phyloP scores from a whole-genome alignment of 257 asterid genomes.

The Ilex aquifolium region DNA sequence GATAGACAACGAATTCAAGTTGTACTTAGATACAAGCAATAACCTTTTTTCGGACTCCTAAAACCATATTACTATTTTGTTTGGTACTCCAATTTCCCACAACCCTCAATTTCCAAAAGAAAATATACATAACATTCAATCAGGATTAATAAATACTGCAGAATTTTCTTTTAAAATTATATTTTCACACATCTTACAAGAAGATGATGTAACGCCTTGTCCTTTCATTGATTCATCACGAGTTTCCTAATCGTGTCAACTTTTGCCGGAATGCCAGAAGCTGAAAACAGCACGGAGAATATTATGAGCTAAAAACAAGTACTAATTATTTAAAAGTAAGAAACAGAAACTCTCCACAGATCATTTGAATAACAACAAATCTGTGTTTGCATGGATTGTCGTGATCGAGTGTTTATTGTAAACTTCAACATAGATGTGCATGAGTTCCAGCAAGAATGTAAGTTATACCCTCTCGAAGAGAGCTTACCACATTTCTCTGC shows the following conservation, averaged over 20 bases:
- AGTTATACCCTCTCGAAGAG: not conserved
- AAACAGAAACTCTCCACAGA: not conserved
- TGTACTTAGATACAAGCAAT: too few relatives aligned
- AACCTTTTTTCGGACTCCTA: too few relatives aligned
- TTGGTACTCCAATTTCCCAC: too few relatives aligned
- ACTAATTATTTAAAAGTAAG: not conserved
- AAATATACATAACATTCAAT: too few relatives aligned
- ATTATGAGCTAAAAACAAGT: not conserved
- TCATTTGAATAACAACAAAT: not conserved
- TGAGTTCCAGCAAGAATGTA: not conserved
- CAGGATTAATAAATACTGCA: too few relatives aligned
- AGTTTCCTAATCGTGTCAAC: conserved; percentile 20
- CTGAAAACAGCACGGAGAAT: conserved; percentile 29
- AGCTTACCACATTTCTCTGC: conserved; percentile 66
- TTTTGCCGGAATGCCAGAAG: conserved; percentile 64
- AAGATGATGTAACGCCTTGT: too few relatives aligned
- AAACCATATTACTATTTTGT: too few relatives aligned
- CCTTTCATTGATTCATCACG: not conserved
- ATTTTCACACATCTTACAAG: too few relatives aligned
- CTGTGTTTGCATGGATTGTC: not conserved
- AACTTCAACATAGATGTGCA: not conserved
- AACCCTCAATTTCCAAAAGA: too few relatives aligned
- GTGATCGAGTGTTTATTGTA: not conserved
- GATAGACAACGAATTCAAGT: too few relatives aligned
- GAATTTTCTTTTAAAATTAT: too few relatives aligned